Conservation (phyloP, 495 filamentous ascomycete genomes). For the Xylaria grammica region DNA sequence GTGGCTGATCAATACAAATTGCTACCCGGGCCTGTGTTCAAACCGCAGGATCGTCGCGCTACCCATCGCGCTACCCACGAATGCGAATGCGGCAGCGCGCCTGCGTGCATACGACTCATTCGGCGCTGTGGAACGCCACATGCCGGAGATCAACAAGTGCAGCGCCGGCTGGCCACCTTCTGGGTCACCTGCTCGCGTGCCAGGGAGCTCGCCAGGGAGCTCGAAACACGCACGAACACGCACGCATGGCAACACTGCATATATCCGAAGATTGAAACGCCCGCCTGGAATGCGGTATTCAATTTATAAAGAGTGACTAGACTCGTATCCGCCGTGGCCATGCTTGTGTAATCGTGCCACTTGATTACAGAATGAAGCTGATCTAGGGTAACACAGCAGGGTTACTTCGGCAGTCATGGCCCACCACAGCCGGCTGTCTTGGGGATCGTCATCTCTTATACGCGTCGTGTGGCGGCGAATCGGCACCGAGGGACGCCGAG, state of each 20-base stretch:
- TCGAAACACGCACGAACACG: not conserved
- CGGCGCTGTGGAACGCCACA: slow-evolving; percentile 8
- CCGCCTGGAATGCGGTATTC: not conserved
- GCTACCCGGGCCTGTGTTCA: not conserved
- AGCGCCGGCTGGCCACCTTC: not conserved
- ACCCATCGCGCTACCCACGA: not conserved
- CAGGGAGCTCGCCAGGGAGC: not conserved
- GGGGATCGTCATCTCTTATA: not conserved
- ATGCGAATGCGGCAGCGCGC: not conserved
- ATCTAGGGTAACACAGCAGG: slow-evolving; percentile 10
- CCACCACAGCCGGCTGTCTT: slow-evolving; percentile 4
- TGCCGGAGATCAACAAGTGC: not conserved
- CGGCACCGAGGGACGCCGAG: slow-evolving; percentile 28
- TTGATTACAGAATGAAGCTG: not conserved
- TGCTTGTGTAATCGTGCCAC: slow-evolving; percentile 24
- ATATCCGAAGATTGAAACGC: slow-evolving; percentile 8
- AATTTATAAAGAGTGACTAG: not conserved
- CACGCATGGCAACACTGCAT: slow-evolving; percentile 9
- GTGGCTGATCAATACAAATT: not conserved
- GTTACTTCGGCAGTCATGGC: slow-evolving; percentile 1
- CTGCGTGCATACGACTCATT: not conserved
- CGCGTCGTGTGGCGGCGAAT: slow-evolving; percentile 23
- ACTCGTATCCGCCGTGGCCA: slow-evolving; percentile 33
- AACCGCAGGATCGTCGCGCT: not conserved
- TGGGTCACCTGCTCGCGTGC: not conserved